Evolutionary conservation across 768 basidiomycete genomes (phyloP).

Genomic region (Astraeus odoratus): DNA sequence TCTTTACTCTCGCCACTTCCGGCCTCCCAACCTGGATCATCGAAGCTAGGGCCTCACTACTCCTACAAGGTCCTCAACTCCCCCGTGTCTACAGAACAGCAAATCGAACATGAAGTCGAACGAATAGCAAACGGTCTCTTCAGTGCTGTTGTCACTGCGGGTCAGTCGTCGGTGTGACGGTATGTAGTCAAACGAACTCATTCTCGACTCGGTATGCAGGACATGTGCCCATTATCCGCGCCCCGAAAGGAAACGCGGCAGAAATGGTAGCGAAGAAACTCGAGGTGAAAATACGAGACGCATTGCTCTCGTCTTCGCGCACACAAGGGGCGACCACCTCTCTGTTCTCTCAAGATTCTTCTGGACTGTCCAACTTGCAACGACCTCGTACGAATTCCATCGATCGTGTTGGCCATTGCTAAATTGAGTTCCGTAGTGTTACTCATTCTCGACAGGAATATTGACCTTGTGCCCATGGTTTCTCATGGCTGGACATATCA

Average conservation of each 20-base stretch:
- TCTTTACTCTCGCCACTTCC: constrained; percentile 68
- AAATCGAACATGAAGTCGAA: constrained; percentile 92
- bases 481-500: constrained; percentile 99
- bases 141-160: constrained; percentile 82
- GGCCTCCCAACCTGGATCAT: constrained; percentile 30
- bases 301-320: constrained; percentile 63
- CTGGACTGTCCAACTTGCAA: constrained; percentile 80
- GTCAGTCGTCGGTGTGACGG: constrained; percentile 34
- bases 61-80: constrained; percentile 89
- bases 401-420: constrained; percentile 6
- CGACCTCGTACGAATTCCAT: constrained; percentile 59
- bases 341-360: constrained; percentile 73
- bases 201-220: constrained; percentile 38
- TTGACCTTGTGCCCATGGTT: constrained; percentile 89
- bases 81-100: constrained; percentile 79
- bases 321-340: constrained; percentile 48
- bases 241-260: constrained; percentile 92
- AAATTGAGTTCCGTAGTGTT: constrained; percentile 52
- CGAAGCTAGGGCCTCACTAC: constrained; percentile 36
- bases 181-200: not conserved
- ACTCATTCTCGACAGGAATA: constrained; percentile 88
- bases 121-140: constrained; percentile 86
- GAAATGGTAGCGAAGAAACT: constrained; percentile 99
- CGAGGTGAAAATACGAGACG: constrained; percentile 86
- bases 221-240: constrained; percentile 90